A percentile compares a stretch with the other conserved stretches of the same genome.
These are phyloP conservation scores for Nemania sp. DNA, from an alignment of 2,329 filamentous ascomycete species.

Conservation along the genomic window DNA sequence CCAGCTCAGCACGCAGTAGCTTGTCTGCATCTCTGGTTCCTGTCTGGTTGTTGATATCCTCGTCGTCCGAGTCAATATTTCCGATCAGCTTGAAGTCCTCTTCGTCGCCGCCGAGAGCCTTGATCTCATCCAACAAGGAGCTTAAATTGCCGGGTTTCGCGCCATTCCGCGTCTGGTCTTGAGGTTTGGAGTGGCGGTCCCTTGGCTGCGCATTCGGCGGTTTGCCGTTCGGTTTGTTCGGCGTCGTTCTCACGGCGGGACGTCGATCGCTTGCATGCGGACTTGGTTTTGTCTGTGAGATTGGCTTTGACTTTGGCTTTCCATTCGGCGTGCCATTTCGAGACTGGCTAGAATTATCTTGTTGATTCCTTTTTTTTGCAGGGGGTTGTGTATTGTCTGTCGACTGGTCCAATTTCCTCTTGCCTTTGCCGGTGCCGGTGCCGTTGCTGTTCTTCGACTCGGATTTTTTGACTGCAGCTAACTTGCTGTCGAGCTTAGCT, in stretches of 20 bases:
- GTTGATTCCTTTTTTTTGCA: constrained; percentile 33
- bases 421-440: constrained; percentile 39
- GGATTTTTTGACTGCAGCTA: constrained; percentile 44
- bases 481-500: constrained; percentile 58
- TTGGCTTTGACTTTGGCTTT: constrained; percentile 34
- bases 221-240: constrained; percentile 18
- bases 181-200: constrained; percentile 7
- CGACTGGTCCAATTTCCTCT: constrained; percentile 50
- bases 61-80: constrained; percentile 55
- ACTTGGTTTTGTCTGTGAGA: constrained; percentile 25
- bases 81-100: constrained; percentile 65
- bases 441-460: constrained; percentile 31
- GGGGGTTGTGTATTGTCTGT: constrained; percentile 30
- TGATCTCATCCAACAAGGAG: constrained; percentile 63
- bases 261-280: constrained; percentile 16
- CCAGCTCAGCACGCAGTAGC: constrained; percentile 53
- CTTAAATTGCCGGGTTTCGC: constrained; percentile 35
- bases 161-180: constrained; percentile 14
- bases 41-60: constrained; percentile 42
- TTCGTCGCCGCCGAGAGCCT: constrained; percentile 66
- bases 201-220: constrained; percentile 13
- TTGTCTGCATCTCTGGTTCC: constrained; percentile 47
- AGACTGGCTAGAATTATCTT: constrained; percentile 13
- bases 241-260: constrained; percentile 19
- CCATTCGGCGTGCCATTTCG: constrained; percentile 27